Base-by-base conservation (phyloP, 208 protist species). In the Crithidia sp. region DNA sequence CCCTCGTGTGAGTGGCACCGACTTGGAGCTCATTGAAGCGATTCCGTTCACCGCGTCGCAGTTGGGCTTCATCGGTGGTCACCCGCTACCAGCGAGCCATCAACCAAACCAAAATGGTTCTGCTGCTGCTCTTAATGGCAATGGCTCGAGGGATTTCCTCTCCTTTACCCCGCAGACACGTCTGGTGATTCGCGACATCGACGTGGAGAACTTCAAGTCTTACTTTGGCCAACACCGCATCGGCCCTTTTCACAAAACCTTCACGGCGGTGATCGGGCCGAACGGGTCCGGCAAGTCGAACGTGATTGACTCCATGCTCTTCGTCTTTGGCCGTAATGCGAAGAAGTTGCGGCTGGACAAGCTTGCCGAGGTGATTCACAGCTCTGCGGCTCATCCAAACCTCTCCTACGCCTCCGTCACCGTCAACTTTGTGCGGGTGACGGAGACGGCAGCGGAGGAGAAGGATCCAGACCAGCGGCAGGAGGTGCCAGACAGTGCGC, bases 261-360 rank as follows among this genome's bases (percentile, higher is more conserved):
- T 99, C 85, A 99, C 98, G 36, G 94, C 98, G 12, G 95, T 99
- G 39, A 98, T 99, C 58, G 99, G 99, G 10, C 99, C 99, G 12
- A 99, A 99, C 84, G 99, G 99, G 44, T 99, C 93, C 40, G 99
- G 99, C 66, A 99, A 99, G 91, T 99, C 98, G 10, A 99, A 99
- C 84, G 98, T 99, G 14, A 99, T 99, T 70, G 99, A 99, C 83
- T 92, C 98, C 4, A 95, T 99, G 84, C 90, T 99, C 6, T 99
- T 99, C 87, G 99, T 99, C 13, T 99, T 99, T 89, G 99, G 99
- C 47, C 98, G 97, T 59, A 93, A 95, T 45, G 99, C 99, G 0
- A 98, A 98, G 69, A 90, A 99, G 78, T 98, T 99, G 36, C 94
- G 99, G n/a, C 81, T 97, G 44, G 92, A 96, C 16, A 99, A 98